A percentile compares a stretch with the other conserved stretches of the same genome.
phyloP scores from a whole-genome alignment of 805 yeast genomes.

The Candida lessepsii region DNA sequence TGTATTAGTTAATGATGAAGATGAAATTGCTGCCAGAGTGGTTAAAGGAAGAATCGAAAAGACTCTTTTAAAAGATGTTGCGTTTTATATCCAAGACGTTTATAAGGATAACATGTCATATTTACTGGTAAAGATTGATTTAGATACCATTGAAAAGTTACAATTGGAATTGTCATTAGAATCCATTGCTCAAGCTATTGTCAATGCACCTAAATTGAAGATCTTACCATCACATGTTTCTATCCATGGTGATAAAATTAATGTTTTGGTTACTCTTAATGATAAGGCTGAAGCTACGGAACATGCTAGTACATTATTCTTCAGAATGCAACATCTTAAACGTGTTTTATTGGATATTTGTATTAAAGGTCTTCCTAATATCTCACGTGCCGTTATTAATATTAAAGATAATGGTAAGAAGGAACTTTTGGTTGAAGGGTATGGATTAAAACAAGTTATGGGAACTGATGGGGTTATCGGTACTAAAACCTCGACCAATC shows the following conservation, averaged over 20 bases:
- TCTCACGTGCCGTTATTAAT: conserved; percentile 94
- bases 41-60: conserved; percentile 97
- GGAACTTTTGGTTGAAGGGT: conserved; percentile 95
- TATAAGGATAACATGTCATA: conserved; percentile 77
- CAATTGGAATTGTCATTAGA: conserved; percentile 87
- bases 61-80: conserved; percentile 82
- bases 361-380: conserved; percentile 89
- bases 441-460: conserved; percentile 95
- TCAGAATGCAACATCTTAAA: conserved; percentile 85
- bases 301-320: conserved; percentile 57
- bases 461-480: conserved; percentile 96
- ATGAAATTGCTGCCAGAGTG: conserved; percentile 97
- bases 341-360: conserved; percentile 84
- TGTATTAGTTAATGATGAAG: conserved; percentile 85
- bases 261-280: conserved; percentile 52
- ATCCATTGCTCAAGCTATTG: conserved; percentile 80
- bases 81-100: conserved; percentile 89
- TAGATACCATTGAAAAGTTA: conserved; percentile 78
- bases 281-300: conserved; percentile 38
- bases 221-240: conserved; percentile 70
- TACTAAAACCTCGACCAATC: conserved; percentile 83
- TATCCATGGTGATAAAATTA: conserved; percentile 64
- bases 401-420: conserved; percentile 82
- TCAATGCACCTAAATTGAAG: conserved; percentile 85
- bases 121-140: conserved; percentile 77